Evolutionary conservation across 2,329 filamentous ascomycete genomes (phyloP), one percentile per base, ranked within the genome.

Genomic region (Ophiostoma triangulosporum): DNA sequence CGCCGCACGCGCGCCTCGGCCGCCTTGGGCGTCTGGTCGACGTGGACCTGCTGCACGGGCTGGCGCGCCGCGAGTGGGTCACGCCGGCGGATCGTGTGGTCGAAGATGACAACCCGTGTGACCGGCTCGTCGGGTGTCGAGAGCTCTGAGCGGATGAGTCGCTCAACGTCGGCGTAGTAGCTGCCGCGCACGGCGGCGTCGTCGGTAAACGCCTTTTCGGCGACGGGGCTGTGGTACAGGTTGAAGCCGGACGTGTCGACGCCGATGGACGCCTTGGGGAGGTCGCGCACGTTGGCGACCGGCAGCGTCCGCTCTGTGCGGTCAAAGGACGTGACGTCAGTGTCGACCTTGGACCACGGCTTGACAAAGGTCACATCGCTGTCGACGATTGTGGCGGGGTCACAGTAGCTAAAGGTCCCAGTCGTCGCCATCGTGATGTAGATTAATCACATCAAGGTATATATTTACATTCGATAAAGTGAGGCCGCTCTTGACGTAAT

Each of bases 11-110:
- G 75, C 1, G 66, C 72, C 56, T 74, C 78, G 0, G 81, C 80
- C 0, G 84, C 83, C 0, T 62, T 65, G 0, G 81, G 77, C 0
- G 83, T 86, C 66, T 87, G 84, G 62, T 88, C 84, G 14, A 87
- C 81, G 57, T 87, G 84, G 0, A 86, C 80, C 59, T 80, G 77
- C 63, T 84, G 78, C 0, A 87, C 82, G 0, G 84, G 84, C 57
- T 78, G 76, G 6, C 83, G 73, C 0, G 80, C 72, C 0, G 80
- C 70, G 1, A 68, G 64, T n/a, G 76, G 74, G 1, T 70, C 65
- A 20, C 75, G 69, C 6, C 76, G 69, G 2, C 83, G 75, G 59
- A 87, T 82, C 0, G 83, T 86, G 64, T 87, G 83, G 65, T 87
- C 83, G 63, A 87, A 87, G 55, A 86, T 82, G 56, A 80, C 73